These are phyloP conservation scores for Russula abietina DNA, from an alignment of 768 basidiomycete genomes.

Conservation along the genomic window DNA sequence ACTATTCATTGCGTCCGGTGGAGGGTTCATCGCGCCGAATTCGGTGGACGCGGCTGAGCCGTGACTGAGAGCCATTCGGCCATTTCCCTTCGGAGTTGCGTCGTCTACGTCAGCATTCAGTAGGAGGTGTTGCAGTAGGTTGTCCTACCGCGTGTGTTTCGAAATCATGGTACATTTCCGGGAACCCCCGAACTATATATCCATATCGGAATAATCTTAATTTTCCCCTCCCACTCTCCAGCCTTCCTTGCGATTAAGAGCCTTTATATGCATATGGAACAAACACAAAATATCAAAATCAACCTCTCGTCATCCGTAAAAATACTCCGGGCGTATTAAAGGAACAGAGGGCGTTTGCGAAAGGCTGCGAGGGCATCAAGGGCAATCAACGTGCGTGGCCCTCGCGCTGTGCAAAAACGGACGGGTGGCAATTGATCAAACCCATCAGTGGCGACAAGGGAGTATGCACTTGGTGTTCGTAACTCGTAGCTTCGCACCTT, in stretches of 20 bases:
- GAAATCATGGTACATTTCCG: background rate
- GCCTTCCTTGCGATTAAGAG: background rate
- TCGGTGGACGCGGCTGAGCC: background rate
- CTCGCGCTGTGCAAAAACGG: slow-evolving; percentile 1
- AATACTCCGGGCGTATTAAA: background rate
- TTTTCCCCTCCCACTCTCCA: background rate
- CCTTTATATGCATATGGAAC: background rate
- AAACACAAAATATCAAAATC: background rate
- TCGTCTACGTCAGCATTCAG: background rate
- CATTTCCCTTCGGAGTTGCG: background rate
- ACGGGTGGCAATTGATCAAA: slow-evolving; percentile 1
- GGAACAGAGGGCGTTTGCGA: background rate
- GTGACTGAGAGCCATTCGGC: background rate
- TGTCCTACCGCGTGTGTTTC: background rate
- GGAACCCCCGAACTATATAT: slow-evolving; percentile 5
- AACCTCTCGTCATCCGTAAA: background rate
- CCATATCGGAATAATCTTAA: background rate
- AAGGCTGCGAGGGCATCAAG: slow-evolving; percentile 7
- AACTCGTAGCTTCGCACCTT: background rate
- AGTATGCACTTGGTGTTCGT: background rate
- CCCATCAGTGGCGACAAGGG: slow-evolving; percentile 6
- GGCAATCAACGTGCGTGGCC: background rate
- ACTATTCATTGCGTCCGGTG: no score
- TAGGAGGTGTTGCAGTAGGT: background rate
- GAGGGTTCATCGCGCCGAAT: background rate